Base-by-base conservation (phyloP, 805 yeast genomes). In the Candida silvicultrix region DNA sequence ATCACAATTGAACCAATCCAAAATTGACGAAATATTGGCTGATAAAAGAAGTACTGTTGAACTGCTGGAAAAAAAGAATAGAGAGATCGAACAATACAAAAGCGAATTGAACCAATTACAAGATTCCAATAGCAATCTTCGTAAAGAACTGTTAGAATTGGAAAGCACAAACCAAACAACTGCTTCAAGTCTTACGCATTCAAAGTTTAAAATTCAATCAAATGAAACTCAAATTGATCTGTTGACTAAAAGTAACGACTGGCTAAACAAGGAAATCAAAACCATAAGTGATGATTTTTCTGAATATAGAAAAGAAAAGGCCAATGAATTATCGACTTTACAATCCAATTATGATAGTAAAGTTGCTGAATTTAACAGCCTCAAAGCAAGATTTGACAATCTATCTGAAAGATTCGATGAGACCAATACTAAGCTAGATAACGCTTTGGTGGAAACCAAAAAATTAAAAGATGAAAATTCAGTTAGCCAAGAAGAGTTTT, bases 401-500 rank as follows among this genome's bases (percentile, higher is more conserved):
- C 49, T 76, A 20, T 45, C 60, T 2, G 58, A 62, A 2, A 66
- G 72, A 36, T 58, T 71, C 36, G 60, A 65, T 3, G 69, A 70
- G 2, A 53, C 69, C 5, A 61, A 73, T 1, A 48, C 62, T 8
- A 64, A 64, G 41, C 58, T 74, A 51, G 74, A 81, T 48, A 62
- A 68, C 41, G 56, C 77, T 5, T 58, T 76, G 23, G 52, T 68
- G 2, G 69, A 76, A 45, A 60, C 79, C 22, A 77, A 75, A 51
- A 65, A 70, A 4, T 58, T 82, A 23, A 71, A 71, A 21, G 78
- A 73, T 51, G 66, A 71, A 23, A 51, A 66, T 12, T 60, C 71
- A 1, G 47, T 60, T 1, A 70, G 71, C 35, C 74, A 79, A 51
- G 77, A 73, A 32, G 76, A 73, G 34, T 80, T 78, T 55, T 52